phyloP scores from a whole-genome alignment of 257 asterid genomes.

The Cinchona pubescens region DNA sequence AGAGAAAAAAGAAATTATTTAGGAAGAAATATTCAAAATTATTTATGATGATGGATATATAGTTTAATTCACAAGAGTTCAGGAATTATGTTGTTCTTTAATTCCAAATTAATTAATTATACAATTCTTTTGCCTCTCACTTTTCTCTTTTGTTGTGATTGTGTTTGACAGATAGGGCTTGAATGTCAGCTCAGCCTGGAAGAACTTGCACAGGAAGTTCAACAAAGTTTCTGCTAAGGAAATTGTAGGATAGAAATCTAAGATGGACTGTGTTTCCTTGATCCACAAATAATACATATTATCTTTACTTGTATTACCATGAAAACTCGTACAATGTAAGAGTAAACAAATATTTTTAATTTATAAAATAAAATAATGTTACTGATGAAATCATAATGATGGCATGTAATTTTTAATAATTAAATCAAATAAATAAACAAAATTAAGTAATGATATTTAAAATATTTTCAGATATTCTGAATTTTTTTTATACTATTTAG shows the following conservation, averaged over 20 bases:
- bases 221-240: slow-evolving; percentile 62
- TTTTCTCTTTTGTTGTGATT: neutral
- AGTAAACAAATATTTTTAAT: too few relatives aligned
- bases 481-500: too few relatives aligned
- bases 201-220: slow-evolving; percentile 79
- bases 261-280: neutral
- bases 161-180: slow-evolving; percentile 63
- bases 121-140: neutral
- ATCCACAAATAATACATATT: neutral
- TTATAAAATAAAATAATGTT: too few relatives aligned
- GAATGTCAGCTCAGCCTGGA: slow-evolving; percentile 93
- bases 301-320: too few relatives aligned
- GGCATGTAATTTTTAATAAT: too few relatives aligned
- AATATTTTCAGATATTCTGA: too few relatives aligned
- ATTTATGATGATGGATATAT: neutral
- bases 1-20: neutral
- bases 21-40: neutral
- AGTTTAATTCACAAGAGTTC: neutral
- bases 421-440: too few relatives aligned
- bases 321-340: too few relatives aligned
- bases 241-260: neutral
- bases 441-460: too few relatives aligned
- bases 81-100: neutral
- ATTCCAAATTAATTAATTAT: neutral
- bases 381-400: too few relatives aligned